These are phyloP conservation scores for Fraxinus quadrangulata DNA, from an alignment of 257 asterid genomes.

Conservation along the genomic window DNA sequence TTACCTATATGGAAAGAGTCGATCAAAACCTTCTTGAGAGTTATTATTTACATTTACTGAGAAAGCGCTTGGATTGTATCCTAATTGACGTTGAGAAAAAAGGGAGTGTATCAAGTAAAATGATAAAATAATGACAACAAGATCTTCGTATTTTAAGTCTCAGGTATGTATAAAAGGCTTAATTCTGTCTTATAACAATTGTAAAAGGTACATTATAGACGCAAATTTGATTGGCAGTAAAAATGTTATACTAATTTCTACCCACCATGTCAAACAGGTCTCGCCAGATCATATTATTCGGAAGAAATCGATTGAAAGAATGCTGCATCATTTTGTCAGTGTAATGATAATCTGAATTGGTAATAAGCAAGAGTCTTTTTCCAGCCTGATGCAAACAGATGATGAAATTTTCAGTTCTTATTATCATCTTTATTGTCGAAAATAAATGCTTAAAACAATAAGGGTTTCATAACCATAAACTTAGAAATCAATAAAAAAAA, in stretches of 20 bases:
- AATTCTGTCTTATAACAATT: slow-evolving; percentile 18
- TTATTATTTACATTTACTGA: slow-evolving; percentile 16
- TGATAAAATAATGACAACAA: background rate
- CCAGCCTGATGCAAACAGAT: slow-evolving; percentile 66
- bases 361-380: slow-evolving; percentile 79
- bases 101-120: background rate
- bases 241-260: slow-evolving; percentile 17
- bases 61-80: background rate
- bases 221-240: slow-evolving; percentile 17
- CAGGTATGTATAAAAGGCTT: slow-evolving; percentile 11
- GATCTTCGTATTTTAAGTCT: slow-evolving; percentile 14
- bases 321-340: slow-evolving; percentile 94
- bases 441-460: slow-evolving; percentile 11
- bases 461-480: background rate
- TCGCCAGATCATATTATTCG: slow-evolving; percentile 89
- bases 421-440: background rate
- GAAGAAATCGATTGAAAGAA: slow-evolving; percentile 87
- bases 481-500: slow-evolving; percentile 20
- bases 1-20: slow-evolving; percentile 52
- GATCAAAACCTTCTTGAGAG: slow-evolving; percentile 18
- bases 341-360: slow-evolving; percentile 90
- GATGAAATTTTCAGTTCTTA: slow-evolving; percentile 9
- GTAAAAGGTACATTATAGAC: slow-evolving; percentile 13
- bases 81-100: background rate
- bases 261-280: slow-evolving; percentile 90